Evolutionary conservation across 2,329 filamentous ascomycete genomes (phyloP).

Genomic region (Cladosporium sp.): DNA sequence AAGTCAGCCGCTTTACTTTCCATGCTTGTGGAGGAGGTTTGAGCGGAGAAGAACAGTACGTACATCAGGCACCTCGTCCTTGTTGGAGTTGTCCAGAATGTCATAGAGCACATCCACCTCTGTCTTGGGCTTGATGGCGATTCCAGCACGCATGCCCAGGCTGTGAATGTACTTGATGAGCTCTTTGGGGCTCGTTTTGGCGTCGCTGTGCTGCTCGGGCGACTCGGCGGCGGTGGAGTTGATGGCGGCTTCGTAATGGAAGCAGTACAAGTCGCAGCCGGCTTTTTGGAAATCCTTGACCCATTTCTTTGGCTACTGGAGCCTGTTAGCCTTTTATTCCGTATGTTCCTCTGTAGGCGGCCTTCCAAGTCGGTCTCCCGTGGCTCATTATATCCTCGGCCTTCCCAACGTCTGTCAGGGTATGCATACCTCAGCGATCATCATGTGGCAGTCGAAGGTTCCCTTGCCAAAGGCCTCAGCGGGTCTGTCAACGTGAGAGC

Average conservation of each 20-base stretch:
- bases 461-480: conserved; percentile 67
- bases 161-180: conserved; percentile 89
- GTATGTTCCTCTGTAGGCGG: too few relatives aligned
- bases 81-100: conserved; percentile 67
- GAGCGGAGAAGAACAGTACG: conserved; percentile 36
- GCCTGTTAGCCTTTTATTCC: background rate
- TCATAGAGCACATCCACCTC: conserved; percentile 89
- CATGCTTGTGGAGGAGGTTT: too few relatives aligned
- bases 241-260: conserved; percentile 96
- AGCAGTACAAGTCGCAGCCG: conserved; percentile 98
- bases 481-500: conserved; percentile 75
- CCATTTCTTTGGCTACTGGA: conserved; percentile 85
- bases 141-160: conserved; percentile 80
- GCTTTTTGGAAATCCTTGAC: conserved; percentile 90
- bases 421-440: conserved; percentile 84
- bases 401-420: background rate
- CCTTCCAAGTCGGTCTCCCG: too few relatives aligned
- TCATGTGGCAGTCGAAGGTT: conserved; percentile 99
- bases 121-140: conserved; percentile 93
- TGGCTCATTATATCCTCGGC: background rate
- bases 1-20: background rate
- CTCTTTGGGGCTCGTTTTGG: conserved; percentile 74
- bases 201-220: conserved; percentile 63
- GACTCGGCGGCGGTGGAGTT: conserved; percentile 75
- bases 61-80: conserved; percentile 82